These are phyloP conservation scores for Leishmania tarentolae DNA, from an alignment of 208 protist species.

Conservation along the genomic window DNA sequence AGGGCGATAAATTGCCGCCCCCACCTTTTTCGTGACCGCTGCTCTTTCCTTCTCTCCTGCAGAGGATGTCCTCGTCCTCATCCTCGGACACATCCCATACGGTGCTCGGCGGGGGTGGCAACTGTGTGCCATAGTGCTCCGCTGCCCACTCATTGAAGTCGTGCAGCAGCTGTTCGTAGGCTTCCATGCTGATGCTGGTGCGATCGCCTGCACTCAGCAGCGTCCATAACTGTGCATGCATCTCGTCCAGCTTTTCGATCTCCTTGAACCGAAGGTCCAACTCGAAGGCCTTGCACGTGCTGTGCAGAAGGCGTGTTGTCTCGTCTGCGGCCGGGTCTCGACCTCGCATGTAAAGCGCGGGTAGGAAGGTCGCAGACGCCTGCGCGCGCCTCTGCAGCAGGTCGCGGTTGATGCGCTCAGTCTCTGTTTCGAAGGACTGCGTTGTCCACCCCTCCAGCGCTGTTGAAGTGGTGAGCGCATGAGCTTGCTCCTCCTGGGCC, in stretches of 20 bases:
- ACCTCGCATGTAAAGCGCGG: constrained; percentile 61
- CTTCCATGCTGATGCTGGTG: constrained; percentile 46
- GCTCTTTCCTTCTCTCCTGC: neutral
- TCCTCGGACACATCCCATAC: constrained; percentile 26
- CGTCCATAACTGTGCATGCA: constrained; percentile 73
- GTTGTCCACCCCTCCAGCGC: constrained; percentile 27
- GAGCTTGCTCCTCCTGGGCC: constrained; percentile 2
- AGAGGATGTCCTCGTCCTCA: constrained; percentile 2
- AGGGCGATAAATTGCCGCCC: neutral
- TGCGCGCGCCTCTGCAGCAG: constrained; percentile 32
- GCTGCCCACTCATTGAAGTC: constrained; percentile 46
- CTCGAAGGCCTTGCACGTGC: constrained; percentile 79
- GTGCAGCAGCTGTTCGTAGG: constrained; percentile 62
- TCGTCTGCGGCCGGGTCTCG: constrained; percentile 63
- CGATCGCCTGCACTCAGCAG: constrained; percentile 56
- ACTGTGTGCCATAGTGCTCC: constrained; percentile 20
- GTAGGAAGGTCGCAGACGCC: constrained; percentile 35
- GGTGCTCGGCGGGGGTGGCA: constrained; percentile 10
- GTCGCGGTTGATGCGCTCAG: constrained; percentile 52
- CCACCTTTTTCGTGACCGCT: neutral
- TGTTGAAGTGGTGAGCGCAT: constrained; percentile 16
- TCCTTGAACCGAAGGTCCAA: constrained; percentile 78
- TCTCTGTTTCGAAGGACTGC: constrained; percentile 28
- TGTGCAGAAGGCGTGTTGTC: constrained; percentile 40
- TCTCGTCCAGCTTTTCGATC: constrained; percentile 79